Base-by-base conservation (phyloP, 108 stramenopile genomes). In the Stephanodiscus minutulus region DNA sequence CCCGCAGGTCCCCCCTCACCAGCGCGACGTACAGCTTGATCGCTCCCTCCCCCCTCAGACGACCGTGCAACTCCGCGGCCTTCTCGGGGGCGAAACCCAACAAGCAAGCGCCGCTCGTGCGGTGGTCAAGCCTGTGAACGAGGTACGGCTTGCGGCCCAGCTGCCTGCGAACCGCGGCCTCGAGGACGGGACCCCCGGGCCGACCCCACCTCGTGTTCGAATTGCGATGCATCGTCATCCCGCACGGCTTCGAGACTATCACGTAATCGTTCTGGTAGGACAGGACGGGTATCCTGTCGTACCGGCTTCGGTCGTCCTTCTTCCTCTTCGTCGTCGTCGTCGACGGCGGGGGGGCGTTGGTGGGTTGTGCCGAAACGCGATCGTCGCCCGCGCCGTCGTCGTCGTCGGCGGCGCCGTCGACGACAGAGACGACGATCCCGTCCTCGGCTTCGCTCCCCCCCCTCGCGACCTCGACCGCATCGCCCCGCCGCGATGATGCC, bases 101-200 rank as follows among this genome's bases (percentile, higher is more conserved):
- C 6, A 91, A 27, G 11, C 87, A 67, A 3, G 85, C 87, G 1
- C 90, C 90, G 12, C 83, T 84, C 18, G 90, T 91, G n/a, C 88
- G 83, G 77, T 88, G 90, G 74, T 91, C 90, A n/a, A 91, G 73
- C 64, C 90, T 67, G 68, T 91, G 90, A 1, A 88, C 90, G 7
- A 86, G 72, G 55, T 72, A 87, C 24, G 87, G 86, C 64, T 88
- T 91, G 10, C 88, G 79, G 7, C 68, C 58, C 36, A 91, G 64
- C 73, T 91, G 90, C 47, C 83, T 75, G 36, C 84, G 83, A 25
- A 91, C 54, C 13, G 60, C 44, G n/a, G 75, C 77, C 24, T 83
- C 59, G 0, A 91, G 53, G 10, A 84, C 82, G 27, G 73, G 78
- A 13, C 46, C 46, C 44, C 69, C 69, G 33, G 77, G 61, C 20